Percentiles rank a stretch among this genome's conserved stretches.
phyloP scores from a whole-genome alignment of 108 stramenopile genomes.

The Cyclostephanos tholiformis region DNA sequence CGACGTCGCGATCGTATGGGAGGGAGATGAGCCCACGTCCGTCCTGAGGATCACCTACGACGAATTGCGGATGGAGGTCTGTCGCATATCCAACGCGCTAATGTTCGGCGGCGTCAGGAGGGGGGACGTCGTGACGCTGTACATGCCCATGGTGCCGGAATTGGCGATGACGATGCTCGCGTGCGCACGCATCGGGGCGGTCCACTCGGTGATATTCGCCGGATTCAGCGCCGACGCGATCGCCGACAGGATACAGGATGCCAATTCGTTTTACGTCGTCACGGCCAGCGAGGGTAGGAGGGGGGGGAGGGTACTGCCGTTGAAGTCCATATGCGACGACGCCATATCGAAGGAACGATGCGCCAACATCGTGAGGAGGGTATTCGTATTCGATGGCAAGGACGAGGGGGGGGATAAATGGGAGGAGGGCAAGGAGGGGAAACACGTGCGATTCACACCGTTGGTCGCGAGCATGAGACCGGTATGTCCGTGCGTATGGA shows the following conservation, averaged over 20 bases:
- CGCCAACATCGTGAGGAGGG: conserved; percentile 57
- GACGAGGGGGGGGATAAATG: conserved; percentile 42
- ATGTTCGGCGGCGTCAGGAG: conserved; percentile 74
- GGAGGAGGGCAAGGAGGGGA: conserved; percentile 32
- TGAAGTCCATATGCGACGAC: conserved; percentile 77
- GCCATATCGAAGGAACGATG: conserved; percentile 58
- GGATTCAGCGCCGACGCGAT: conserved; percentile 82
- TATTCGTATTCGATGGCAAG: conserved; percentile 53
- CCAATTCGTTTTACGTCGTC: conserved; percentile 70
- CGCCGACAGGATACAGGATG: conserved; percentile 77
- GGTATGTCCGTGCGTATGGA: conserved; percentile 77
- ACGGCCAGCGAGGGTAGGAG: conserved; percentile 64
- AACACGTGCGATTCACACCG: conserved; percentile 62
- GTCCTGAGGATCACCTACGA: conserved; percentile 60
- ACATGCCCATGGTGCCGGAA: conserved; percentile 99
- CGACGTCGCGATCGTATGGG: conserved; percentile 82
- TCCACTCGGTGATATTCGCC: conserved; percentile 97
- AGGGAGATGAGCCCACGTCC: conserved; percentile 79
- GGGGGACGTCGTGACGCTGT: conserved; percentile 95
- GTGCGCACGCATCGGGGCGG: conserved; percentile 95
- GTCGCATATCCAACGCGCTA: conserved; percentile 90
- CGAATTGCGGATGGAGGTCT: conserved; percentile 67
- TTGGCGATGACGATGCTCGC: conserved; percentile 96
- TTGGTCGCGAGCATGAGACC: conserved; percentile 60
- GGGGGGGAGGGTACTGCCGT: conserved; percentile 55